Percentiles rank a stretch among this genome's conserved stretches.
These are phyloP conservation scores for Cercospora beticola DNA, from an alignment of 2,329 filamentous ascomycete species.

Conservation along the genomic window DNA sequence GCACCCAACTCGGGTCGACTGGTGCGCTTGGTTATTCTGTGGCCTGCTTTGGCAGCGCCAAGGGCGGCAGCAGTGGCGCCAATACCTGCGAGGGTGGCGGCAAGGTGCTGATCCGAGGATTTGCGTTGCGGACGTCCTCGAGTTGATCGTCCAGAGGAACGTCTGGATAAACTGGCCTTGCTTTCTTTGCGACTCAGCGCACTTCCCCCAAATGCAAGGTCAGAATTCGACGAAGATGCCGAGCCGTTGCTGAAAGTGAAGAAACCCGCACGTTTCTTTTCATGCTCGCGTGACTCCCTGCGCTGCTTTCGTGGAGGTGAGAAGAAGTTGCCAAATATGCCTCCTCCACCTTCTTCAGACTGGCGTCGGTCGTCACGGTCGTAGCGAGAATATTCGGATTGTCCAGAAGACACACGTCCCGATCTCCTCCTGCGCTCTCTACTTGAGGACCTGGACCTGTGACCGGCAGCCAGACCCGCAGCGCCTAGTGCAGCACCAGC, in stretches of 20 bases:
- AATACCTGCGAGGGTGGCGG: constrained; percentile 48
- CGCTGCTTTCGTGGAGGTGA: constrained; percentile 31
- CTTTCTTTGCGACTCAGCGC: constrained; percentile 25
- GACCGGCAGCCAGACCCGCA: constrained; percentile 25
- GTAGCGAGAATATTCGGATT: constrained; percentile 19
- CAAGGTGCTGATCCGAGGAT: constrained; percentile 48
- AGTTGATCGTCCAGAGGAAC: constrained; percentile 23
- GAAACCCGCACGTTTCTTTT: constrained; percentile 47
- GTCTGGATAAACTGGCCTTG: constrained; percentile 24
- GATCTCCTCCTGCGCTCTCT: constrained; percentile 23
- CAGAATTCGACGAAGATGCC: constrained; percentile 48
- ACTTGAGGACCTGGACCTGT: constrained; percentile 26
- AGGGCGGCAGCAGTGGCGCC: constrained; percentile 52
- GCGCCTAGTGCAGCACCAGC: constrained; percentile 32
- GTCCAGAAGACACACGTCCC: constrained; percentile 7
- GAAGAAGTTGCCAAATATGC: constrained; percentile 35
- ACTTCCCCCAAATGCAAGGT: constrained; percentile 48
- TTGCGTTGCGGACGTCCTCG: constrained; percentile 34
- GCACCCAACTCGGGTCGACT: constrained; percentile 32
- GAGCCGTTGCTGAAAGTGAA: constrained; percentile 51
- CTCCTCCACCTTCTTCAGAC: constrained; percentile 23
- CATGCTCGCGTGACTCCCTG: constrained; percentile 24
- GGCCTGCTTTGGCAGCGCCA: constrained; percentile 42
- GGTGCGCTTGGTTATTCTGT: constrained; percentile 29
- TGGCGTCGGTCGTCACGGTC: constrained; percentile 18